Base-by-base conservation (phyloP, 768 basidiomycete genomes). In the Kwoniella dendrophila region DNA sequence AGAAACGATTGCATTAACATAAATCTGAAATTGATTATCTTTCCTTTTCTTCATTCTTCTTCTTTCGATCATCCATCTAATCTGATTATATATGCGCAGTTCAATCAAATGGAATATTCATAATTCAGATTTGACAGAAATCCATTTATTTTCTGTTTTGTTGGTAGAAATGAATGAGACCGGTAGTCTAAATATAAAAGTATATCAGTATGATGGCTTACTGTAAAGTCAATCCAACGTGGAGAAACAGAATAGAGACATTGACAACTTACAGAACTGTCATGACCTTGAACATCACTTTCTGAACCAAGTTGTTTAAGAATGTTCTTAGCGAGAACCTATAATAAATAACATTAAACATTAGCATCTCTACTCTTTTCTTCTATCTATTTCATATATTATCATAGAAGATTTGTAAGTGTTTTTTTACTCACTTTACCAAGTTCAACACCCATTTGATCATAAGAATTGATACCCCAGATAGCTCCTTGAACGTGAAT, bases 371-470 rank as follows among this genome's bases (percentile, higher is more conserved):
- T 7, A 2, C 18, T 18, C n/a, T 5, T 47, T 47, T 4, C 12
- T 1, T 7, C 20, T 22, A 47, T 36, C 7, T 4, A 5, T 22
- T 30, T 22, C 16, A 7, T 18, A 16, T 27, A 5, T 26, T 50
- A 4, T 20, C 44, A 26, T 47, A n/a, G 44, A 47, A 29, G 30
- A 27, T 12, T 8, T 4, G 22, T 38, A 50, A 29, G 24, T 11
- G 26, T 6, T 24, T 32, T 24, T 12, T 43, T 24, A 67, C 72
- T 27, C 53, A 79, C 79, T 79, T 98, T 98, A 59, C 94, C 94
- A 56, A 98, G 88, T 80, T 98, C 95, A 68, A 98, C 95, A 78
- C 96, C 96, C 94, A 97, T 96, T 87, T 98, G 96, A 80, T 98
- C 94, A 78, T 92, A 98, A 2, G 92, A 93, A 83, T 99, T 98